phyloP scores from a whole-genome alignment of 345 rosid genomes.

The Hibiscus mutabilis region DNA sequence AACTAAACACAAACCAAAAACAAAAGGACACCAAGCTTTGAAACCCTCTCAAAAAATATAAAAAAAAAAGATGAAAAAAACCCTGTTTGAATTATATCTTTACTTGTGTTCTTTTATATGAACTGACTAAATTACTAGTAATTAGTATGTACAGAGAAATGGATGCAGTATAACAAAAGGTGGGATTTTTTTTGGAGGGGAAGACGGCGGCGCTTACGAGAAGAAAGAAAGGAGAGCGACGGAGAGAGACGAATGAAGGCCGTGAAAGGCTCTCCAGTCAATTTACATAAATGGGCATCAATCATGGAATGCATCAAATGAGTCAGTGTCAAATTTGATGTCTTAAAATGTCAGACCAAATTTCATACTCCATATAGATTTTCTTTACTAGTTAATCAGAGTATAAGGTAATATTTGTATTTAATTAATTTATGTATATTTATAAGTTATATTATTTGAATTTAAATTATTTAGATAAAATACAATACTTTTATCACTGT shows the following conservation, averaged over 20 bases:
- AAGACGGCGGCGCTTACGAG: slow-evolving; percentile 4
- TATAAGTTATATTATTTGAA: too few relatives aligned
- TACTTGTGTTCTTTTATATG: not conserved
- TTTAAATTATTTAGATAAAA: too few relatives aligned
- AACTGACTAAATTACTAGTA: not conserved
- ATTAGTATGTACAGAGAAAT: not conserved
- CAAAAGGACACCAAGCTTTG: not conserved
- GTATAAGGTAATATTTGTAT: too few relatives aligned
- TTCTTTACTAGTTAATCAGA: too few relatives aligned
- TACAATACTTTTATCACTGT: too few relatives aligned
- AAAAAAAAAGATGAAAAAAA: not conserved
- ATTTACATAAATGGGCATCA: slow-evolving; percentile 1
- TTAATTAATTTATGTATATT: too few relatives aligned
- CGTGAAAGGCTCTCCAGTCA: too few relatives aligned
- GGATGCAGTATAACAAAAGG: not conserved
- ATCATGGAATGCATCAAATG: not conserved
- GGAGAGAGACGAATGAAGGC: not conserved
- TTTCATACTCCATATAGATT: not conserved
- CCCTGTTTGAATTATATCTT: not conserved
- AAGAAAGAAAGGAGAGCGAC: not conserved
- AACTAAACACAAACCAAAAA: not conserved
- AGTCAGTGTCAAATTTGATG: slow-evolving; percentile 8
- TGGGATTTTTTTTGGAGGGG: not conserved
- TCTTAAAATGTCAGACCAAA: not conserved
- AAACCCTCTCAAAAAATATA: not conserved